Conservation (phyloP, 495 filamentous ascomycete genomes). For the Talaromyces proteolyticus region DNA sequence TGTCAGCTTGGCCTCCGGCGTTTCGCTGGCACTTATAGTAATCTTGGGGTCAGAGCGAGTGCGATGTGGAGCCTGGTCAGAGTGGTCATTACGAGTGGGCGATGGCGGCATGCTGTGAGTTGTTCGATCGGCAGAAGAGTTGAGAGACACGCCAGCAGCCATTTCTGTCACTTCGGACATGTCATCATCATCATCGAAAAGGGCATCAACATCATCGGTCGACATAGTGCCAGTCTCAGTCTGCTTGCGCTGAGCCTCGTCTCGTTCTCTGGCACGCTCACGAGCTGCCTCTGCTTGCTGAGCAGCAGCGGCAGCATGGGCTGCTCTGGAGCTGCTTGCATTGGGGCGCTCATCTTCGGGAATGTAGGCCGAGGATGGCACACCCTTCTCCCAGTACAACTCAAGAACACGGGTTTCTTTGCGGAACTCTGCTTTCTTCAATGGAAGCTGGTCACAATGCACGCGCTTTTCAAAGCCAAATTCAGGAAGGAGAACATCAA, state of each 20-base stretch:
- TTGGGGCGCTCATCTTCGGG: constrained; percentile 95
- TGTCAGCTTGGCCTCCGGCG: constrained; percentile 69
- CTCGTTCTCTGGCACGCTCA: constrained; percentile 70
- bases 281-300: constrained; percentile 75
- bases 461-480: constrained; percentile 99
- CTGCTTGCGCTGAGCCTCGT: constrained; percentile 82
- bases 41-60: constrained; percentile 91
- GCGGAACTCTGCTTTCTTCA: constrained; percentile 98
- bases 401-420: constrained; percentile 91
- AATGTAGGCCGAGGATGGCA: constrained; percentile 91
- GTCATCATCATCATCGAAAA: constrained; percentile 93
- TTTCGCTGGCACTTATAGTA: constrained; percentile 60
- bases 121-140: constrained; percentile 62
- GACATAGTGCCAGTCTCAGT: constrained; percentile 90
- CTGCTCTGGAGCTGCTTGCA: constrained; percentile 51
- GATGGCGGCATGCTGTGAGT: constrained; percentile 96
- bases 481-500: constrained; percentile 96
- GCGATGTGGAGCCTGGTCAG: constrained; percentile 70
- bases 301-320: constrained; percentile 68
- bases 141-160: constrained; percentile 79
- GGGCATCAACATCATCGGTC: constrained; percentile 81
- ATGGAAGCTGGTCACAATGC: constrained; percentile 93
- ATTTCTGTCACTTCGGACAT: constrained; percentile 80
- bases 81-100: constrained; percentile 70
- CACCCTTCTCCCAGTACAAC: constrained; percentile 99